Percentiles rank a stretch among this genome's conserved stretches.
Evolutionary conservation across 495 filamentous ascomycete species (phyloP).

Genomic region (Aspergillus biplanus): DNA sequence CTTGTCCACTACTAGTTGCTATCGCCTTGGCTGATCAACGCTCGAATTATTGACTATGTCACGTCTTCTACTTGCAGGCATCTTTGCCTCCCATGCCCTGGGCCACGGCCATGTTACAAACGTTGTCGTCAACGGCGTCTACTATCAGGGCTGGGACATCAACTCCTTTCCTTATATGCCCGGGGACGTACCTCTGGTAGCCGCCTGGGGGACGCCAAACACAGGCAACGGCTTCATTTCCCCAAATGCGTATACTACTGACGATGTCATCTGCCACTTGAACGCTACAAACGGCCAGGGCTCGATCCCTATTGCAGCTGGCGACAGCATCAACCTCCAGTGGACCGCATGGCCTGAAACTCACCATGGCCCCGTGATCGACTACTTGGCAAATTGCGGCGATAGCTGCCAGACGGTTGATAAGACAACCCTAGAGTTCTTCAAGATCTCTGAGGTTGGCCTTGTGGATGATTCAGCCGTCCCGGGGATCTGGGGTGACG

Average conservation of each 20-base stretch:
- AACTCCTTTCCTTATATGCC: slow-evolving; percentile 28
- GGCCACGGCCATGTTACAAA: slow-evolving; percentile 58
- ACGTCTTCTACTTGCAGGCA: not conserved
- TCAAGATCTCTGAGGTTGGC: slow-evolving; percentile 68
- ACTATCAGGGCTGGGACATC: slow-evolving; percentile 35
- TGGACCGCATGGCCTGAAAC: slow-evolving; percentile 65
- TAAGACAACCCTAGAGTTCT: slow-evolving; percentile 61
- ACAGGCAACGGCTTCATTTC: slow-evolving; percentile 58
- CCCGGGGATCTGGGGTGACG: slow-evolving; percentile 62
- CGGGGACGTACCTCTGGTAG: slow-evolving; percentile 40
- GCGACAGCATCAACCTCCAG: slow-evolving; percentile 52
- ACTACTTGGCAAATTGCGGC: slow-evolving; percentile 69
- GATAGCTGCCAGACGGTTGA: slow-evolving; percentile 61
- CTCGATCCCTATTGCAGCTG: slow-evolving; percentile 51
- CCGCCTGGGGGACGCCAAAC: slow-evolving; percentile 51
- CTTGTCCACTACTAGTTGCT: not conserved
- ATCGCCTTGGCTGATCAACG: not conserved
- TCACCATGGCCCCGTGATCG: slow-evolving; percentile 66
- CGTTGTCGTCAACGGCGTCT: slow-evolving; percentile 55
- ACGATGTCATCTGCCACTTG: slow-evolving; percentile 67
- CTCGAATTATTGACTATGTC: not conserved
- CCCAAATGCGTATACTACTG: slow-evolving; percentile 43
- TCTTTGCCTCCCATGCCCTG: slow-evolving; percentile 38
- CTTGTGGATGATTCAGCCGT: slow-evolving; percentile 46
- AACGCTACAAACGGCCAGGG: slow-evolving; percentile 50